Evolutionary conservation across 345 rosid genomes (phyloP).

Genomic region (Eucalyptus cloeziana): DNA sequence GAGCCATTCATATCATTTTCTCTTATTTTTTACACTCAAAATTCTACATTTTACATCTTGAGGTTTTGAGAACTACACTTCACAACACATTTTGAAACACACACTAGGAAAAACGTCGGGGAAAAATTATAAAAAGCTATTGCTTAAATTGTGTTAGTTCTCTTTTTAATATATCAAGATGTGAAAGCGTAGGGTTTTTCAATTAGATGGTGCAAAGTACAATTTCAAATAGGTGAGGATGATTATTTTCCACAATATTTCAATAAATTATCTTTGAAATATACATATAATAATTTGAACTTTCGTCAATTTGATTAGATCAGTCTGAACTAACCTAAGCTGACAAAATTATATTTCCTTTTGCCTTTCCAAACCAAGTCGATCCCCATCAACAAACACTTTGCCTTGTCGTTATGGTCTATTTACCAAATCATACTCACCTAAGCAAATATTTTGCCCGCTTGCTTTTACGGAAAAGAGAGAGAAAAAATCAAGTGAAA

Average conservation of each 20-base stretch:
- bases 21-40: too few species aligned
- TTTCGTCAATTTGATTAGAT: neutral
- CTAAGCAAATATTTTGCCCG: neutral
- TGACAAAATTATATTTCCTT: neutral
- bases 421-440: neutral
- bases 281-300: neutral
- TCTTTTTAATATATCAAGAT: neutral
- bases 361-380: neutral
- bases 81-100: neutral
- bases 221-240: neutral
- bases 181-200: neutral
- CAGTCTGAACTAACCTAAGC: neutral
- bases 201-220: neutral
- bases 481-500: neutral
- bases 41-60: neutral
- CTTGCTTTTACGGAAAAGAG: neutral
- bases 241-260: neutral
- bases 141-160: neutral
- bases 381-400: neutral
- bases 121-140: neutral
- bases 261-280: neutral
- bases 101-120: neutral
- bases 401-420: neutral
- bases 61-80: neutral
- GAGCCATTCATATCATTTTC: too few species aligned